Evolutionary conservation across 192 early-diverging fungal genomes (phyloP), one percentile per base, ranked within the genome.

Genomic region (Podila minutissima): DNA sequence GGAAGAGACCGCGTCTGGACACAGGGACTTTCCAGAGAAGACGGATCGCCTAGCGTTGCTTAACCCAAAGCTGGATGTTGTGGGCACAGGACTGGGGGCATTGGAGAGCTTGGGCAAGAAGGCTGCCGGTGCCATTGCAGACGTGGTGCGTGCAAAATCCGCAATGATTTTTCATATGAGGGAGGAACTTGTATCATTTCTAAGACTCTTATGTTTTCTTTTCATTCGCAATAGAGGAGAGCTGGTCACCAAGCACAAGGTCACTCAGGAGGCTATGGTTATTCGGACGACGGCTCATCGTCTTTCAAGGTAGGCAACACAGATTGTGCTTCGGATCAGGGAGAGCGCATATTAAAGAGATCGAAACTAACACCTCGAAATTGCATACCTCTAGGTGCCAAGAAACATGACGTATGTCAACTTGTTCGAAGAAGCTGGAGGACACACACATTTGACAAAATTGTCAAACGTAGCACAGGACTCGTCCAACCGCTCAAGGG

Each of bases 81-180:
- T 79, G 2, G 69, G 75, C 60, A 71, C 71, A 19, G 78, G 78
- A 26, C 63, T 82, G 15, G 78, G 78, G 12, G 78, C 78, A 1
- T 53, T 82, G 5, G 78, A 82, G 29, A 73, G 62, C 35, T 38
- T 82, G 4, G 78, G 78, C 31, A 82, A 74, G 51, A 73, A 58
- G 38, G 78, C 78, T 5, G 72, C 73, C 0, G 78, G 71, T 61
- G 78, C 73, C 55, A 82, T 82, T 32, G 69, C 71, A 5, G 78
- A 82, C 24, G 72, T 74, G 67, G 77, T 82, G 73, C 58, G 67
- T 12, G 3, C 6, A 20, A 3, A n/a, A 38, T 38, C 12, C 12
- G 15, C 41, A 46, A 5, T 35, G 33, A 10, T 0, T 64, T 20
- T 24, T 12, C 5, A 6, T 3, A 19, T 8, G 4, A 28, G 28